Conservation (phyloP, 2,329 filamentous ascomycete genomes). For the Exserohilum turcica region DNA sequence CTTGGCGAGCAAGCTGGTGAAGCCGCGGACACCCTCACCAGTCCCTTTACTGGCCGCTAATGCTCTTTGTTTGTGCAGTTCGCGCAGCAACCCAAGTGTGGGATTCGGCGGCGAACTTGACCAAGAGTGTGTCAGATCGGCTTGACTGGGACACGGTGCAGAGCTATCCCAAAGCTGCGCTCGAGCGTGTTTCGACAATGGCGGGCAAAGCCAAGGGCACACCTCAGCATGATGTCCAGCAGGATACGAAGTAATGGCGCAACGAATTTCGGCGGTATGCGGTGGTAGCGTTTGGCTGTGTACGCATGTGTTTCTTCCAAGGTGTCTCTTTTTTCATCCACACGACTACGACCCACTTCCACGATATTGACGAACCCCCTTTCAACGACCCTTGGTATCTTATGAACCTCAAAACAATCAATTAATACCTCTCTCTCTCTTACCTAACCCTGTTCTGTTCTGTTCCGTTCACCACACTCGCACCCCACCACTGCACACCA, state of each 20-base stretch:
- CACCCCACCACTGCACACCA: constrained; percentile 23
- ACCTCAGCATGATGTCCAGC: constrained; percentile 9
- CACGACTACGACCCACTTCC: not conserved
- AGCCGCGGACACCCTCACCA: constrained; percentile 42
- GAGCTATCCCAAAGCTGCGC: constrained; percentile 19
- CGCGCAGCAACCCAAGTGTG: constrained; percentile 31
- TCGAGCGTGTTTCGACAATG: constrained; percentile 29
- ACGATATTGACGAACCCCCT: constrained; percentile 1
- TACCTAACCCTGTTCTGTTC: too few species aligned
- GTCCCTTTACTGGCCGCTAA: constrained; percentile 48
- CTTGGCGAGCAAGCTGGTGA: constrained; percentile 47
- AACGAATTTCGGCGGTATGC: not conserved
- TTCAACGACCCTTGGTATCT: not conserved
- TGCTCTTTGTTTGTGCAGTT: constrained; percentile 23
- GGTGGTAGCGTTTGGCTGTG: constrained; percentile 5
- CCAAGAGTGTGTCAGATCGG: constrained; percentile 17
- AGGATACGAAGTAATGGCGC: constrained; percentile 12
- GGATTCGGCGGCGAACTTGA: constrained; percentile 27
- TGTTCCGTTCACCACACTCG: not conserved
- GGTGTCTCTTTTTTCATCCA: constrained; percentile 1
- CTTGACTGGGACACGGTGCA: constrained; percentile 19
- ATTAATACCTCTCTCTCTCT: not conserved
- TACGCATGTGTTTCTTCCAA: not conserved
- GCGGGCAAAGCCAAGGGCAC: constrained; percentile 16
- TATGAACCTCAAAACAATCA: constrained; percentile 1